These are phyloP conservation scores for Solanum dulcamara DNA, from an alignment of 257 asterid genomes.

Conservation along the genomic window DNA sequence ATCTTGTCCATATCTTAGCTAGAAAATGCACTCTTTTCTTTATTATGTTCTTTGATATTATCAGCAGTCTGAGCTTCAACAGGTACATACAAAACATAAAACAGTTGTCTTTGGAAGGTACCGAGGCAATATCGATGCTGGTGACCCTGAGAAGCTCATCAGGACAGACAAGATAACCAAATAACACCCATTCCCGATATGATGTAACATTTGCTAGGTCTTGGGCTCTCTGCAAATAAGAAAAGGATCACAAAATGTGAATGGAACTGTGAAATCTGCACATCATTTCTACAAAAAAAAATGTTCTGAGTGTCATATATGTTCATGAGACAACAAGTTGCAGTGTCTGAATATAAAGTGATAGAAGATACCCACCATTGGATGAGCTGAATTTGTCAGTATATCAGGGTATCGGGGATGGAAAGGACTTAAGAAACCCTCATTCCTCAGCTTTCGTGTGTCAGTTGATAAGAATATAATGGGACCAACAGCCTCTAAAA, in stretches of 20 bases:
- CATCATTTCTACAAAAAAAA: neutral
- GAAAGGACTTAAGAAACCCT: slow-evolving; percentile 96
- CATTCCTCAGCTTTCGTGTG: slow-evolving; percentile 92
- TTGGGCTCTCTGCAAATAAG: slow-evolving; percentile 80
- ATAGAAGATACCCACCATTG: slow-evolving; percentile 53
- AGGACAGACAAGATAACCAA: slow-evolving; percentile 97
- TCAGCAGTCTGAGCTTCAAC: slow-evolving; percentile 4
- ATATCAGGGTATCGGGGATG: slow-evolving; percentile 99
- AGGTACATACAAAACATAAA: slow-evolving; percentile 7
- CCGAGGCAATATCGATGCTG: slow-evolving; percentile 97
- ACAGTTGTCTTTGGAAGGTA: slow-evolving; percentile 19
- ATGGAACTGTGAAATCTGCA: neutral
- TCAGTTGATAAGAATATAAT: slow-evolving; percentile 84
- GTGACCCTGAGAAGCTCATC: slow-evolving; percentile 98
- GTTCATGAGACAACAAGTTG: neutral
- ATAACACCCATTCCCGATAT: slow-evolving; percentile 90
- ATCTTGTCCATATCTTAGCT: neutral
- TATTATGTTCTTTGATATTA: neutral
- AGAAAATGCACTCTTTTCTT: neutral
- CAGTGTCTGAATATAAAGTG: neutral
- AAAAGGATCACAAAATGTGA: neutral
- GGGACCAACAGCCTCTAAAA: slow-evolving; percentile 97
- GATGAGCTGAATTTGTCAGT: slow-evolving; percentile 98
- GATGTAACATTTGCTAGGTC: slow-evolving; percentile 97
- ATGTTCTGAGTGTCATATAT: neutral